Conservation (phyloP, 257 asterid genomes). For the Solanum peruvianum region DNA sequence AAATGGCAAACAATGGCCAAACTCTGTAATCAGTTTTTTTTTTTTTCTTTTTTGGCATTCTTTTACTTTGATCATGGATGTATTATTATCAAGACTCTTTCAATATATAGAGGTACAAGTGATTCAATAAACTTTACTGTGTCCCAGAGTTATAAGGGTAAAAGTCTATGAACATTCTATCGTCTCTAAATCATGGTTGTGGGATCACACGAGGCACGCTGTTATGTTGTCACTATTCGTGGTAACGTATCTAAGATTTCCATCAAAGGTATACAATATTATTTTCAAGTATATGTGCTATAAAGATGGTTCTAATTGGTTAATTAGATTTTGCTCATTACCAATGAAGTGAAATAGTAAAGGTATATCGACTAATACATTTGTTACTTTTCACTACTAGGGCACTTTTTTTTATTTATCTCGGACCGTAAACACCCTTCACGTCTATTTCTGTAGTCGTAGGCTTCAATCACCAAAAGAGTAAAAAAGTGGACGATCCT, state of each 20-base stretch:
- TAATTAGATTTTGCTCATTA: neutral
- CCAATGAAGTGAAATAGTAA: neutral
- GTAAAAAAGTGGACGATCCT: neutral
- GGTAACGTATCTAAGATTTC: too few species aligned
- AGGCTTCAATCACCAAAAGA: too few species aligned
- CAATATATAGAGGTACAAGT: neutral
- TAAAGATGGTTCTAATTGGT: neutral
- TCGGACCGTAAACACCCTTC: too few species aligned
- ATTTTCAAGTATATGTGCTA: neutral
- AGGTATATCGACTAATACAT: neutral
- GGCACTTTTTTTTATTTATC: neutral
- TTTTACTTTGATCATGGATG: neutral
- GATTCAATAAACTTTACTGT: neutral
- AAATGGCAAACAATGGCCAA: neutral
- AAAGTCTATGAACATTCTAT: too few species aligned
- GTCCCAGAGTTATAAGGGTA: neutral
- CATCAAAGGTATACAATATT: too few species aligned
- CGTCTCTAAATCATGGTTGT: neutral
- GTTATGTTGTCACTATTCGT: neutral
- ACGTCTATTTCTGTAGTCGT: fast-evolving
- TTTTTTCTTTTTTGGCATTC: neutral
- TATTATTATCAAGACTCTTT: constrained; percentile 2
- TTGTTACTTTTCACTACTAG: neutral
- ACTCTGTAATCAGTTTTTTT: neutral
- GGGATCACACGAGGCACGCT: neutral